Conservation (phyloP, 352 stramenopile genomes). For the Aphanomyces cochlioides region DNA sequence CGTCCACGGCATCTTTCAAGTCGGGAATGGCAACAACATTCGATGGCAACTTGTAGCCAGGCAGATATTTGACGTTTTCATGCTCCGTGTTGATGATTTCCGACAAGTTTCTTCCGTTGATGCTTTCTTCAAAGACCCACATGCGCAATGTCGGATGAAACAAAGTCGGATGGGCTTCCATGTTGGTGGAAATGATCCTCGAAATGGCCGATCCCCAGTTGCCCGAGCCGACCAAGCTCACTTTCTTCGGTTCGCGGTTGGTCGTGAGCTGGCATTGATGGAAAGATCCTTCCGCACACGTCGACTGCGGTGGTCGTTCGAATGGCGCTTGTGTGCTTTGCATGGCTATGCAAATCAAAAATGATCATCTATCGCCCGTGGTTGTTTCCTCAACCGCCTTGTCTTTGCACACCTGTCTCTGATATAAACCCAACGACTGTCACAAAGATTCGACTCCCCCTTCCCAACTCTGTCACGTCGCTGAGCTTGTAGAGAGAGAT, state of each 20-base stretch:
- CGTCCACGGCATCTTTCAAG: slow-evolving; percentile 84
- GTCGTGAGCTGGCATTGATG: too few relatives aligned
- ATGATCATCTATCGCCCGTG: too few relatives aligned
- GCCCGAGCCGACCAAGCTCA: slow-evolving; percentile 59
- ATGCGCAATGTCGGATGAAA: slow-evolving; percentile 93
- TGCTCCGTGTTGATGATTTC: slow-evolving; percentile 95
- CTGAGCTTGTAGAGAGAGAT: too few relatives aligned
- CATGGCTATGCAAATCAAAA: too few relatives aligned
- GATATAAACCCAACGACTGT: too few relatives aligned
- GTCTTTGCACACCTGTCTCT: too few relatives aligned
- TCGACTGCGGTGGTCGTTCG: too few relatives aligned
- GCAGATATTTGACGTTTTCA: slow-evolving; percentile 95
- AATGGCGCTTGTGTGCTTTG: too few relatives aligned
- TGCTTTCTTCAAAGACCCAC: slow-evolving; percentile 95
- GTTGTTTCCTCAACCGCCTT: too few relatives aligned
- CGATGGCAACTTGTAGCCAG: slow-evolving; percentile 85
- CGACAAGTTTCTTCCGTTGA: slow-evolving; percentile 87
- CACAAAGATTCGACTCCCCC: too few relatives aligned
- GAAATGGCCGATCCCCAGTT: slow-evolving; percentile 83
- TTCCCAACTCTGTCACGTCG: too few relatives aligned
- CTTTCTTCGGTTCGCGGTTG: background rate
- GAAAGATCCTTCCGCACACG: too few relatives aligned
- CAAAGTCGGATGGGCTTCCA: slow-evolving; percentile 39
- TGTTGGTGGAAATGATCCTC: slow-evolving; percentile 79
- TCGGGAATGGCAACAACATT: slow-evolving; percentile 93